Base-by-base conservation (phyloP, 129 eudicot species). In the Saposhnikovia divaricata region DNA sequence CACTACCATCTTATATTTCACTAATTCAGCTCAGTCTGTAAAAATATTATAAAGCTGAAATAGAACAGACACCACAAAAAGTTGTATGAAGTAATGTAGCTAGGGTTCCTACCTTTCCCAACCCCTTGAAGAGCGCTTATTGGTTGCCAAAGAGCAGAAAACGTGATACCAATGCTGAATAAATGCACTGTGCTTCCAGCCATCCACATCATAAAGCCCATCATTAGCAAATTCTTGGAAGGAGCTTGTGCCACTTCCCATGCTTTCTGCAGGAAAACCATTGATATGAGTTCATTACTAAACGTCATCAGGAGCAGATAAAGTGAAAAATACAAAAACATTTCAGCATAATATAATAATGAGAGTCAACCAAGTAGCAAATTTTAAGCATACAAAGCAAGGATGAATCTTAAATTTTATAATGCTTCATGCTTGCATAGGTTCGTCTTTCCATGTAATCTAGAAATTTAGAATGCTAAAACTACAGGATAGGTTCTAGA, bases 151-250 rank as follows among this genome's bases (percentile, higher is more conserved):
- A 95, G 92, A 61, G 98, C 97, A 59, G 98, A 95, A 87, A 92
- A 87, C 25, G 96, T 95, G 34, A 95, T 92, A 45, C 97, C 96
- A 42, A 95, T 95, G 89, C 98, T 95, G 53, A 95, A 95, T 82
- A 95, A 83, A 89, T 95, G 98, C 47, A 95, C 98, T 0, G 97
- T 95, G 85, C 88, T 95, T 78, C 97, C 98, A 76, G 97, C 91
- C 98, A 95, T 95, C 98, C 97, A 95, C 98, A 95, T 95, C 97
- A 95, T 95, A 76, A 95, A 92, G 69, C 88, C 98, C 97, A 92
- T 88, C 98, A 95, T 95, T 23, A 92, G 45, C 80, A 92, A 87
- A 59, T 95, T 90, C 83, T 95, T 92, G 34, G 84, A 82, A 16
- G 98, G 98, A 50, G 97, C 92, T 86, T 95, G 98, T 9, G 98